Percentiles rank a stretch among this genome's conserved stretches.
Evolutionary conservation across 108 stramenopile genomes (phyloP).

Genomic region (Skeletonema marinoi): DNA sequence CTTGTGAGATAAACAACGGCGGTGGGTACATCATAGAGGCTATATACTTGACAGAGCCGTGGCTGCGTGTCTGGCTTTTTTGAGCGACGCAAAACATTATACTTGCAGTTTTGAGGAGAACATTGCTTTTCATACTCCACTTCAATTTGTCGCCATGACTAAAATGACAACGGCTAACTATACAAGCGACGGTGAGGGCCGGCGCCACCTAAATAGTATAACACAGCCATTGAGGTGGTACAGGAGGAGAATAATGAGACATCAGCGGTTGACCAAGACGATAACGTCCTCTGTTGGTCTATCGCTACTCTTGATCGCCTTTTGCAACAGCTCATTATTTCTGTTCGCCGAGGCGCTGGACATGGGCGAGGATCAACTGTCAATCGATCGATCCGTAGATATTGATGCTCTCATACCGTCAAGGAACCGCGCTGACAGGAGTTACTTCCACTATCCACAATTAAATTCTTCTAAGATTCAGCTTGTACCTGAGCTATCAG

Average conservation of each 20-base stretch:
- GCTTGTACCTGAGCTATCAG: background rate
- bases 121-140: no score
- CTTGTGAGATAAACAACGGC: no score
- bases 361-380: background rate
- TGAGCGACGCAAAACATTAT: no score
- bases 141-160: no score
- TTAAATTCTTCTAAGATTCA: conserved; percentile 2
- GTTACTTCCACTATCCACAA: background rate
- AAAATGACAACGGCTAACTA: background rate
- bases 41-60: no score
- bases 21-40: no score
- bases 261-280: background rate
- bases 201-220: background rate
- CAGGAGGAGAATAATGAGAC: background rate
- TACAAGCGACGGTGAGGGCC: background rate
- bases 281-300: background rate
- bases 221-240: background rate
- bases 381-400: background rate
- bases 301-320: background rate
- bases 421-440: background rate
- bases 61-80: no score
- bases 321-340: background rate
- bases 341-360: background rate
- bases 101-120: no score
- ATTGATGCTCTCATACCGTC: background rate